Evolutionary conservation across 768 basidiomycete genomes (phyloP), one percentile per base, ranked within the genome.

Genomic region (Cyclocybe aegerita): DNA sequence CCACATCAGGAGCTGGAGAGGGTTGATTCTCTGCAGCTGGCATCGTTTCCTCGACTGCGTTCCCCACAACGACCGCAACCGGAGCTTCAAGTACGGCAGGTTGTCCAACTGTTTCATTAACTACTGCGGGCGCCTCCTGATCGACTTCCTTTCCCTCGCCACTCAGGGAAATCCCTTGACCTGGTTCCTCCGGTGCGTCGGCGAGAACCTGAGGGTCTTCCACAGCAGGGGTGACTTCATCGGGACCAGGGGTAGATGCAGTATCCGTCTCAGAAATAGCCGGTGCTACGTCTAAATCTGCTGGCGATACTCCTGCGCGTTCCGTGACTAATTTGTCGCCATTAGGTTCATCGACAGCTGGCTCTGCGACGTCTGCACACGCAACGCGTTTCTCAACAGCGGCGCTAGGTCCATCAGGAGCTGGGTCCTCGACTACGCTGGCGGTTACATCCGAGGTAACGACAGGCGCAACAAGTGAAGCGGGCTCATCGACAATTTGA

Each of bases 1-100:
- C 9, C 11, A 52, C 47, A 40, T 41, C 47, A n/a, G 35, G 33
- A 15, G 36, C 33, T 23, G 43, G 43, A 39, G 51, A 33, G 39
- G 43, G 14, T 4, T 4, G 9, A 7, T 44, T n/a, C 3, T 44
- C 29, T 31, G 12, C 8, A 33, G 4, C 43, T 16, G 15, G 30
- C 7, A 9, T 31, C 30, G 29, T 9, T 44, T 44, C 17, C 30
- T 35, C 33, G 35, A 4, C 23, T 12, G 32, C 29, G 2, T 34
- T 33, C 34, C 46, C 41, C 15, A 31, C 50, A 47, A 47, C 43
- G 23, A n/a, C 38, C 8, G 29, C 10, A 38, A 14, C 40, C 11
- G 49, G 39, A 0, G 43, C 47, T 10, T 34, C 37, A 3, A 29
- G 4, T 34, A 41, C 7, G 41, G 44, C 31, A 11, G 23, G 11